Evolutionary conservation across 768 basidiomycete species (phyloP).

Genomic region (Mycena venus): DNA sequence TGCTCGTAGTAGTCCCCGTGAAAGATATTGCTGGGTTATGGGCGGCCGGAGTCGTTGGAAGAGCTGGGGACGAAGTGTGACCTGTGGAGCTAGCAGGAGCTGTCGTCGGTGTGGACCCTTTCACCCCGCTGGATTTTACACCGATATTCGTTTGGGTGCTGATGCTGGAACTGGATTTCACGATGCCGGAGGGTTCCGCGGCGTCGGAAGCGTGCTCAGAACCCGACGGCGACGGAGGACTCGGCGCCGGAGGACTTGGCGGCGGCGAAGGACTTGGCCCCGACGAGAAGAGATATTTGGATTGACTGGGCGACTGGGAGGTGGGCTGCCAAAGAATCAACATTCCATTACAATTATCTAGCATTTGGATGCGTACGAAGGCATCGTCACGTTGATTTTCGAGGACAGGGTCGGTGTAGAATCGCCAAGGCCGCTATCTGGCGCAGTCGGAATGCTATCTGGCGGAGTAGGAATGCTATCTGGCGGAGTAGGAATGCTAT

Average conservation of each 20-base stretch:
- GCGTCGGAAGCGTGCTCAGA: background rate
- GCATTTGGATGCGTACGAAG: background rate
- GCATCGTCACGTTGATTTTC: background rate
- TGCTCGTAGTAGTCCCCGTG: constrained; percentile 51
- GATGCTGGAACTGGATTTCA: background rate
- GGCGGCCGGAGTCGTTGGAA: background rate
- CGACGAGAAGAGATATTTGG: background rate
- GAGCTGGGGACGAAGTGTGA: background rate
- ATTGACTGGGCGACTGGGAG: background rate
- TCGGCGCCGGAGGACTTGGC: background rate
- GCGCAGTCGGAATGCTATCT: background rate
- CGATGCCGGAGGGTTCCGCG: background rate
- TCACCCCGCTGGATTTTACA: background rate
- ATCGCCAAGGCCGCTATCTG: background rate
- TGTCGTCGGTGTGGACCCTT: background rate
- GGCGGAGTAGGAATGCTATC: background rate
- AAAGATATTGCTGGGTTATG: background rate
- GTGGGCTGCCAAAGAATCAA: constrained; percentile 6
- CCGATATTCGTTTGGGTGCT: background rate
- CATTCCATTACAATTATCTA: background rate
- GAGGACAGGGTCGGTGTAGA: background rate
- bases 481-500: background rate
- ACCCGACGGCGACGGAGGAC: background rate
- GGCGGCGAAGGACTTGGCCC: background rate
- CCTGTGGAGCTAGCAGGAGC: background rate